phyloP scores from a whole-genome alignment of 2,329 filamentous ascomycete genomes.

The Pseudopyrenochaeta lycopersici region DNA sequence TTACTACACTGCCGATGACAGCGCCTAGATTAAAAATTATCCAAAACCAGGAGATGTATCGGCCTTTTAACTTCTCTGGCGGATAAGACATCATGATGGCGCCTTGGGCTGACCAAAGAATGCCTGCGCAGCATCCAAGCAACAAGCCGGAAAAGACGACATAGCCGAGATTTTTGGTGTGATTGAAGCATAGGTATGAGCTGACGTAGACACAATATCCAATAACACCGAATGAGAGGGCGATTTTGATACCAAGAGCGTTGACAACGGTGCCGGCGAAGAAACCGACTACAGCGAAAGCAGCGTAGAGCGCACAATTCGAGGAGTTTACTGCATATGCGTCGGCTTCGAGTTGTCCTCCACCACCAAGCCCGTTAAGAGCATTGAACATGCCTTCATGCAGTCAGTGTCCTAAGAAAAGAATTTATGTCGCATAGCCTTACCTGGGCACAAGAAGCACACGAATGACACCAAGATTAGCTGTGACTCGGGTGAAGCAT shows the following conservation, averaged over 20 bases:
- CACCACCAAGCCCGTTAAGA: conserved; percentile 56
- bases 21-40: conserved; percentile 90
- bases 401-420: conserved; percentile 4
- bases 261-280: conserved; percentile 76
- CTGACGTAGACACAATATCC: conserved; percentile 78
- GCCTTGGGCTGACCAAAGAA: conserved; percentile 81
- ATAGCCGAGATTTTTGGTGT: conserved; percentile 72
- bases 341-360: conserved; percentile 55
- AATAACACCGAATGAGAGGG: conserved; percentile 74
- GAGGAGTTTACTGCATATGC: conserved; percentile 69
- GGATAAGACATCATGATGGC: conserved; percentile 90
- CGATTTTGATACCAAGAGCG: conserved; percentile 70
- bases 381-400: conserved; percentile 57
- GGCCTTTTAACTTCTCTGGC: conserved; percentile 78
- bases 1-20: conserved; percentile 78
- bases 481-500: conserved; percentile 57
- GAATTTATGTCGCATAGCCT: conserved; percentile 1
- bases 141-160: conserved; percentile 77
- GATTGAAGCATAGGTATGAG: conserved; percentile 72
- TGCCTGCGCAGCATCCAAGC: conserved; percentile 77
- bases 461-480: conserved; percentile 57
- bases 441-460: conserved; percentile 58
- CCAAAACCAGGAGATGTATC: conserved; percentile 90
- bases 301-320: conserved; percentile 73
- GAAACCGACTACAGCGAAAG: conserved; percentile 70